These are phyloP conservation scores for Trichoderma gamsii DNA, from an alignment of 495 filamentous ascomycete species.

Conservation along the genomic window DNA sequence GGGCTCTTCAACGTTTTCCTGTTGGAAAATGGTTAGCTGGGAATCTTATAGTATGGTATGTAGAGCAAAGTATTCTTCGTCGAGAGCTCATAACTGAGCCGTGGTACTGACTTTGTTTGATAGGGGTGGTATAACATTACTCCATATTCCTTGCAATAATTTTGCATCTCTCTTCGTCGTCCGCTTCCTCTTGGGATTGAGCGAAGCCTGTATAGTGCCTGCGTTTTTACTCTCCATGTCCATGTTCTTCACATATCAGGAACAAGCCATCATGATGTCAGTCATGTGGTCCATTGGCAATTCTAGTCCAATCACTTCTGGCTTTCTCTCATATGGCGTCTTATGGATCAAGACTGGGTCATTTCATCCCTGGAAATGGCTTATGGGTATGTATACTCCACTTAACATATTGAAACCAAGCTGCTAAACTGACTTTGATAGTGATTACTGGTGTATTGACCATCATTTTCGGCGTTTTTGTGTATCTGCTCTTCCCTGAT, in stretches of 20 bases:
- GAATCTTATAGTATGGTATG: slow-evolving; percentile 35
- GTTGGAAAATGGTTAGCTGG: slow-evolving; percentile 36
- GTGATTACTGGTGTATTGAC: slow-evolving; percentile 37
- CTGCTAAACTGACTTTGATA: slow-evolving; percentile 29
- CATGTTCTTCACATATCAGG: slow-evolving; percentile 41
- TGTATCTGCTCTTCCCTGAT: slow-evolving; percentile 45
- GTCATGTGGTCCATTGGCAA: slow-evolving; percentile 40
- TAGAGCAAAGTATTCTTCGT: slow-evolving; percentile 3
- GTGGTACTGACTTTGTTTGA: background rate
- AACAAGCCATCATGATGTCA: slow-evolving; percentile 39
- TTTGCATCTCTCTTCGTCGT: slow-evolving; percentile 37
- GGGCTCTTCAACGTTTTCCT: slow-evolving; percentile 37
- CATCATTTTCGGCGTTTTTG: slow-evolving; percentile 32
- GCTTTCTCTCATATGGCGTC: slow-evolving; percentile 37
- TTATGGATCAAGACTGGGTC: slow-evolving; percentile 36
- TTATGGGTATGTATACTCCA: slow-evolving; percentile 28
- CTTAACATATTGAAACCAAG: no score
- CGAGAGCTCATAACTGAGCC: background rate
- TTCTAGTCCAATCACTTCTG: slow-evolving; percentile 37
- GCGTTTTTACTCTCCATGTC: slow-evolving; percentile 37
- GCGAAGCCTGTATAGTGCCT: slow-evolving; percentile 38
- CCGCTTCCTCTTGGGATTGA: slow-evolving; percentile 36
- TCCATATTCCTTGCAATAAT: slow-evolving; percentile 35
- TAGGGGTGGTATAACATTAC: slow-evolving; percentile 34
- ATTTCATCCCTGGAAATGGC: slow-evolving; percentile 38